These are phyloP conservation scores for Ambispora gerdemannii DNA, from an alignment of 192 early-diverging fungal genomes.

Conservation along the genomic window DNA sequence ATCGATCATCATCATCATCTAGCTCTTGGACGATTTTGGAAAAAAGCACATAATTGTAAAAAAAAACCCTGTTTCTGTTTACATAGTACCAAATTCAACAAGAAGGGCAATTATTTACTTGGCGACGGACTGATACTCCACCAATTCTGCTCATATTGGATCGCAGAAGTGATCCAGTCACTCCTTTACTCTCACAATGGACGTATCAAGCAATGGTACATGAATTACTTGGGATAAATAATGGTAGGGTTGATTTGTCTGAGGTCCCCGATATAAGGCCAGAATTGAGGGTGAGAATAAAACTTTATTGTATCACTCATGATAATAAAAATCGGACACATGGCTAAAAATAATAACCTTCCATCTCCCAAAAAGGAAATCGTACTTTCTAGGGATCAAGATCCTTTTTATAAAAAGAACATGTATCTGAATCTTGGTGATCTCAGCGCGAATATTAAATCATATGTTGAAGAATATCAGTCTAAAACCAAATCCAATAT, in stretches of 20 bases:
- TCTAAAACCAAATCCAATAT: conserved; percentile 83
- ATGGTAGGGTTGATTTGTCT: conserved; percentile 90
- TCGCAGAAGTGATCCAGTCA: conserved; percentile 93
- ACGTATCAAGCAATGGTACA: conserved; percentile 99
- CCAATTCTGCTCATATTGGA: conserved; percentile 90
- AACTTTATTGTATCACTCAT: background rate
- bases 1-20: background rate
- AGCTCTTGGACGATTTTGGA: background rate
- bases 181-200: conserved; percentile 93
- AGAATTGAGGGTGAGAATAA: conserved; percentile 68
- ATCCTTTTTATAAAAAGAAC: conserved; percentile 86
- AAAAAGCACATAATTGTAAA: background rate
- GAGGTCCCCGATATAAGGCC: conserved; percentile 73
- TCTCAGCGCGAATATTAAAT: conserved; percentile 88
- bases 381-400: conserved; percentile 85
- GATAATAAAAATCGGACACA: background rate
- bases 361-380: conserved; percentile 88
- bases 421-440: conserved; percentile 95
- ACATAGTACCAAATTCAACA: conserved; percentile 73
- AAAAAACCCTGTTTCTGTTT: background rate
- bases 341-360: too few relatives aligned
- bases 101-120: conserved; percentile 74
- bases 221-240: conserved; percentile 89
- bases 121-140: conserved; percentile 72
- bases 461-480: conserved; percentile 94